Base-by-base conservation (phyloP, 2,329 filamentous ascomycete genomes). In the Aspergillus sp. region DNA sequence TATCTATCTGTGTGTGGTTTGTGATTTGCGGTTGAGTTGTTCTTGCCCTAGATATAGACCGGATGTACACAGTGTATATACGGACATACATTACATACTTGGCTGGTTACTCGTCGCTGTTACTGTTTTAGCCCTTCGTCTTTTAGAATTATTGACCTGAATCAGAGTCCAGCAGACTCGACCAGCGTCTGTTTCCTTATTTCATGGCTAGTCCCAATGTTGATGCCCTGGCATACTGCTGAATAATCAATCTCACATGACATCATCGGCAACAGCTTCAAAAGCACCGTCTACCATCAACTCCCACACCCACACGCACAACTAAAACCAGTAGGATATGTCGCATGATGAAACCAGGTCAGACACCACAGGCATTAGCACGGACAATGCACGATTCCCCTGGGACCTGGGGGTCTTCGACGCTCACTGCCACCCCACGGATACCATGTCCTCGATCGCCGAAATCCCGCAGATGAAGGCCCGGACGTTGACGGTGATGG, bases 391-490 rank as follows among this genome's bases (percentile, higher is more conserved):
- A 26, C 45, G 49, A 2, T 80, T 83, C 26, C 80, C 80, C n/a
- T 83, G 80, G 80, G 69, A 80, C 38, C 56, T 83, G 29, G 79
- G 79, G 19, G 71, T 83, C 41, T 81, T 74, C 52, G 81, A 84
- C 59, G 80, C 80, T 29, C 81, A 84, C 60, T 84, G 81, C 54
- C 81, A 84, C 58, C 81, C 81, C 5, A 84, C 81, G 40, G 81
- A 83, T 59, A 82, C 78, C 7, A 76, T 82, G 68, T 66, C 75
- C 27, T 78, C 73, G 33, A 69, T 82, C 46, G 57, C 71, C 26
- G 65, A 68, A 10, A 79, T 84, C 42, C 68, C 74, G 5, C 56
- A 59, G 12, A 83, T 84, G 80, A 75, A 74, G 55, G 73, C 79
- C 1, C 72, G 69, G 38, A 71, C 75, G 2, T 67, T 84, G 9